These are phyloP conservation scores for Boletus reticulatus DNA, from an alignment of 768 basidiomycete genomes.

Conservation along the genomic window DNA sequence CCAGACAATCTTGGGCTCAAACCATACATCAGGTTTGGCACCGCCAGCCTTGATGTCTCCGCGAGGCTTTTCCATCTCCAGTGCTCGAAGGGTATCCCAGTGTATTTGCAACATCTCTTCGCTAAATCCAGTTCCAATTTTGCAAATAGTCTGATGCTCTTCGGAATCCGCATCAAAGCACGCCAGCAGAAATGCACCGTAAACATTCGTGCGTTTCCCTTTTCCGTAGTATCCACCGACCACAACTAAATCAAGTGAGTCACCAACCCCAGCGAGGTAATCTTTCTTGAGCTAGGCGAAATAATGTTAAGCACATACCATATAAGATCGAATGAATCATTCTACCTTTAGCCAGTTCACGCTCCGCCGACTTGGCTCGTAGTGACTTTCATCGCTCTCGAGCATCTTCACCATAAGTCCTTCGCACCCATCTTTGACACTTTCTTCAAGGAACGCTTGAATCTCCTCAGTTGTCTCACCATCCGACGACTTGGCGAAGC, in stretches of 20 bases:
- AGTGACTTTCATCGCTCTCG: constrained; percentile 85
- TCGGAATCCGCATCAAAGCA: constrained; percentile 95
- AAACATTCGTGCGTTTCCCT: constrained; percentile 96
- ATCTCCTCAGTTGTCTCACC: constrained; percentile 90
- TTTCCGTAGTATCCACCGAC: constrained; percentile 97
- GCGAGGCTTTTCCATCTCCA: constrained; percentile 66
- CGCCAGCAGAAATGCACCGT: constrained; percentile 96
- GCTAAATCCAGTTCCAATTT: constrained; percentile 97
- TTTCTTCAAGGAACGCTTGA: constrained; percentile 90
- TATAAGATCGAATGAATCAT: neutral
- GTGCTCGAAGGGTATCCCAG: constrained; percentile 75
- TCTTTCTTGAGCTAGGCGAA: constrained; percentile 89
- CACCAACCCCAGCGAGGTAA: constrained; percentile 93
- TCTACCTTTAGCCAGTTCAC: constrained; percentile 97
- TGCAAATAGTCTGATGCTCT: constrained; percentile 96
- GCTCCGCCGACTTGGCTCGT: constrained; percentile 93
- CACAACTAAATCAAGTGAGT: constrained; percentile 97
- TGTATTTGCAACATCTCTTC: constrained; percentile 85
- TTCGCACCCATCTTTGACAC: constrained; percentile 97
- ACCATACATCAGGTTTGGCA: constrained; percentile 97
- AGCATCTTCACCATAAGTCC: constrained; percentile 99
- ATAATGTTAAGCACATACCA: constrained; percentile 1
- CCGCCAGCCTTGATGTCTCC: constrained; percentile 88
- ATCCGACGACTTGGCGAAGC: constrained; percentile 90
- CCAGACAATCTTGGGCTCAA: constrained; percentile 97